These are phyloP conservation scores for Mycena chlorophos DNA, from an alignment of 768 basidiomycete genomes.

Conservation along the genomic window DNA sequence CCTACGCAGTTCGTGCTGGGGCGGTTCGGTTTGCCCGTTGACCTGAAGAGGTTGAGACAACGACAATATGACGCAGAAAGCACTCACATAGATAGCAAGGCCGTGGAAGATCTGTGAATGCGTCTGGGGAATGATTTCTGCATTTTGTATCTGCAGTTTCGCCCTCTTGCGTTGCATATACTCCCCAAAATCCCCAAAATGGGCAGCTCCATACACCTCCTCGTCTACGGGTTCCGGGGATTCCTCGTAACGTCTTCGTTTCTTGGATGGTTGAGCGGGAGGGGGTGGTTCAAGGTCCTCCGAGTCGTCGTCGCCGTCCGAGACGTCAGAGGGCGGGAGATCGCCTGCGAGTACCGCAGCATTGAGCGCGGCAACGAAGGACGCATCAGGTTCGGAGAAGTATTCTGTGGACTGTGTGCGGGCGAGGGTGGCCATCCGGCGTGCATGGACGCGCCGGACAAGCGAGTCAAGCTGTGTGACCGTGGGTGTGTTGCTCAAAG, in stretches of 20 bases:
- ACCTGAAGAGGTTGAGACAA: slow-evolving; percentile 48
- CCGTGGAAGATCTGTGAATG: slow-evolving; percentile 66
- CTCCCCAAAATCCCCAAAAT: slow-evolving; percentile 81
- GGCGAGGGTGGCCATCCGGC: background rate
- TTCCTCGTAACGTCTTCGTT: slow-evolving; percentile 36
- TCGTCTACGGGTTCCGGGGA: slow-evolving; percentile 34
- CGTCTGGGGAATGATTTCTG: slow-evolving; percentile 31
- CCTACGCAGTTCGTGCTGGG: slow-evolving; percentile 79
- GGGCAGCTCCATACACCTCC: slow-evolving; percentile 70
- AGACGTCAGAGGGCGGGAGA: slow-evolving; percentile 19
- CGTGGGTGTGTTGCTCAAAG: background rate
- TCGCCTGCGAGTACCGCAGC: slow-evolving; percentile 52
- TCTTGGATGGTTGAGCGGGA: slow-evolving; percentile 41
- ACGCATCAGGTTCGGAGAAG: slow-evolving; percentile 55
- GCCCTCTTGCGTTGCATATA: slow-evolving; percentile 91
- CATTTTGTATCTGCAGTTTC: slow-evolving; percentile 85
- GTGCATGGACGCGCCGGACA: background rate
- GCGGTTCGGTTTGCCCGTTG: slow-evolving; percentile 87
- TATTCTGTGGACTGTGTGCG: slow-evolving; percentile 55
- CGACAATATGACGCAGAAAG: background rate
- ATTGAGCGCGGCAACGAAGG: slow-evolving; percentile 51
- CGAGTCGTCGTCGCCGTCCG: slow-evolving; percentile 23
- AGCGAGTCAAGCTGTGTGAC: background rate
- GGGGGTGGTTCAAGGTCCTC: slow-evolving; percentile 39
- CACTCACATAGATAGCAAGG: slow-evolving; percentile 77